phyloP scores from a whole-genome alignment of 2,329 filamentous ascomycete species.

The Fusarium sublunatum region DNA sequence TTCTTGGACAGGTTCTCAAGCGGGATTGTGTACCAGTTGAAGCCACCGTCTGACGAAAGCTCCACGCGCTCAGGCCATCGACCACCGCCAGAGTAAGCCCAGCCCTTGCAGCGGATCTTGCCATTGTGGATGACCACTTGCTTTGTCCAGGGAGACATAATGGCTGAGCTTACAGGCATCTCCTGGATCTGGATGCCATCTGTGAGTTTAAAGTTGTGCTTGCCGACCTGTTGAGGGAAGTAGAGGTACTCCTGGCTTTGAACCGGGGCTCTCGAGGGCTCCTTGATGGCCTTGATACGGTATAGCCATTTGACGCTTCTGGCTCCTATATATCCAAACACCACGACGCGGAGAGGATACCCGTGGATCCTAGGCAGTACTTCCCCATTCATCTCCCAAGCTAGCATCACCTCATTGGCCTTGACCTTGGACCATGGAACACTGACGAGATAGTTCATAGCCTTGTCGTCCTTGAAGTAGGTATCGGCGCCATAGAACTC shows the following conservation, averaged over 20 bases:
- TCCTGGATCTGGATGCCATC: constrained; percentile 76
- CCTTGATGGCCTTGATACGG: constrained; percentile 68
- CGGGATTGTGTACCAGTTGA: constrained; percentile 72
- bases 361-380: constrained; percentile 74
- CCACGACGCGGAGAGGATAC: constrained; percentile 70
- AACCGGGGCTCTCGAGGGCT: constrained; percentile 68
- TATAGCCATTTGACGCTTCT: constrained; percentile 73
- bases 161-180: constrained; percentile 75
- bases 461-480: constrained; percentile 75
- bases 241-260: constrained; percentile 76
- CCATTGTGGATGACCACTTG: constrained; percentile 71
- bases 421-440: constrained; percentile 77
- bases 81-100: constrained; percentile 69
- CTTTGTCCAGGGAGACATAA: constrained; percentile 71
- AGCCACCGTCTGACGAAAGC: constrained; percentile 71
- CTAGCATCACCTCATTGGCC: constrained; percentile 72
- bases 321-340: constrained; percentile 75
- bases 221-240: constrained; percentile 75
- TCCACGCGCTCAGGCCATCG: constrained; percentile 73
- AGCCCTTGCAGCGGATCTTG: constrained; percentile 66
- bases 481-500: constrained; percentile 78
- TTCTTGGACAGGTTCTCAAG: constrained; percentile 70
- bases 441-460: constrained; percentile 74
- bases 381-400: constrained; percentile 78
- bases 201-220: constrained; percentile 70